Base-by-base conservation (phyloP, 176 grass and related monocot genomes). In the Lolium rigidum region DNA sequence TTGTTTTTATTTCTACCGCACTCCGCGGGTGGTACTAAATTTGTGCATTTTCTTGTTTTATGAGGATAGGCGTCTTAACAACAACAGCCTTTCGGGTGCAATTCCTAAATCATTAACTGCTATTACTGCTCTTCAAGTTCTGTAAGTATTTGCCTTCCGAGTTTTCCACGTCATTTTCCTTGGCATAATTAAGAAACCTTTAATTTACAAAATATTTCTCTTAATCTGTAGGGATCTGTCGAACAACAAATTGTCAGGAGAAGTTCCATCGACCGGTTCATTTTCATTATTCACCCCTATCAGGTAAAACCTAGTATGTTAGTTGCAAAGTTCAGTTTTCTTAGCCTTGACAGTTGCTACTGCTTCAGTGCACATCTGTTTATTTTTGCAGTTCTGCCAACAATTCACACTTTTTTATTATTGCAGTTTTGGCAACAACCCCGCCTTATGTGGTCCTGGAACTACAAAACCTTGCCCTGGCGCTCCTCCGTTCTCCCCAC, bases 231-330 rank as follows among this genome's bases (percentile, higher is more conserved):
- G 94, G 79, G 94, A 97, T 87, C 83, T 97, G 49, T 97, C 94
- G 76, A 97, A 97, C 74, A 97, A 97, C 70, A 90, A 94, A 67
- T 88, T 97, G 80, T 92, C 90, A 56, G 94, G 94, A 83, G 92
- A 87, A 89, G 94, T 97, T 88, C 94, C 94, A 83, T 97, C 92
- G 44, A 94, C 92, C 2, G 94, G 94, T 86, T 94, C 92, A 13
- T 97, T 97, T 90, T 97, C 92, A 10, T 89, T 97, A 64, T 97
- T 97, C 88, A 97, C 92, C n/a, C 94, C 94, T 74, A 97, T 97
- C 70, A 97, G 94, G 94, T 93, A 88, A 74, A 65, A 37, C 35
- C 37, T 72, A 82, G 17, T 18, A 14, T 60, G 77, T 26, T 74
- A n/a, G 56, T 84, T 63, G 48, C 43, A 16, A 64, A 24, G 43